phyloP scores from a whole-genome alignment of 371 early-diverging fungal genomes.

The Actinomortierella wolfii region DNA sequence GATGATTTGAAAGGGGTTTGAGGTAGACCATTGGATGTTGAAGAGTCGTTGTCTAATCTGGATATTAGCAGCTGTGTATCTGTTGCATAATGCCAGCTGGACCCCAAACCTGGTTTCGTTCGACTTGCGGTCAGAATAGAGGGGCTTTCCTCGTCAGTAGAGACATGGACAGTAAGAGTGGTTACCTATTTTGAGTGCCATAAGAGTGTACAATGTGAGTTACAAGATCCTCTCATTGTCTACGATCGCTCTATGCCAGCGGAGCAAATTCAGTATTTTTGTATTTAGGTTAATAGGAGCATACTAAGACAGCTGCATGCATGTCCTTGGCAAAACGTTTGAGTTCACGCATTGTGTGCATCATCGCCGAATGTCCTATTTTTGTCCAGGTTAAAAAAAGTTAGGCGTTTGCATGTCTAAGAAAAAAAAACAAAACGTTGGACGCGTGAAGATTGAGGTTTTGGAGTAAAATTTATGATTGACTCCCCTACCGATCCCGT shows the following conservation, averaged over 20 bases:
- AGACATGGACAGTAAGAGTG: conserved; percentile 17
- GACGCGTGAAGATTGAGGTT: background rate
- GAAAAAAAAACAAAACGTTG: background rate
- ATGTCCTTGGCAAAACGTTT: conserved; percentile 18
- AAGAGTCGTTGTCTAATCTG: background rate
- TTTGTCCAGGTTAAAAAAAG: background rate
- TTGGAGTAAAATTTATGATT: background rate
- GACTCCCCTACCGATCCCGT: background rate
- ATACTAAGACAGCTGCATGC: conserved; percentile 18
- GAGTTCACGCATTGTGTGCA: conserved; percentile 31
- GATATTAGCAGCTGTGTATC: conserved; percentile 30
- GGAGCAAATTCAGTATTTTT: background rate
- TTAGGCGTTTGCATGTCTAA: no score
- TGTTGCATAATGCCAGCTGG: conserved; percentile 30
- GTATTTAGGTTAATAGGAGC: background rate
- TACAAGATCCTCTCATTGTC: background rate
- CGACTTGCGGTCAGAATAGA: conserved; percentile 20
- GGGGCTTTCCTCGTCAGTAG: conserved; percentile 33
- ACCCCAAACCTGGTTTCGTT: conserved; percentile 25
- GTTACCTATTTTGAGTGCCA: conserved; percentile 23
- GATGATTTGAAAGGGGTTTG: no score
- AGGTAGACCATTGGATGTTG: no score
- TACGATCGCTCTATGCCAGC: background rate
- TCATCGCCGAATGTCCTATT: conserved; percentile 38
- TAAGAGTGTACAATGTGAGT: no score